Base-by-base conservation (phyloP, 176 grass and related monocot genomes). In the Hsuehochloa calcarea region DNA sequence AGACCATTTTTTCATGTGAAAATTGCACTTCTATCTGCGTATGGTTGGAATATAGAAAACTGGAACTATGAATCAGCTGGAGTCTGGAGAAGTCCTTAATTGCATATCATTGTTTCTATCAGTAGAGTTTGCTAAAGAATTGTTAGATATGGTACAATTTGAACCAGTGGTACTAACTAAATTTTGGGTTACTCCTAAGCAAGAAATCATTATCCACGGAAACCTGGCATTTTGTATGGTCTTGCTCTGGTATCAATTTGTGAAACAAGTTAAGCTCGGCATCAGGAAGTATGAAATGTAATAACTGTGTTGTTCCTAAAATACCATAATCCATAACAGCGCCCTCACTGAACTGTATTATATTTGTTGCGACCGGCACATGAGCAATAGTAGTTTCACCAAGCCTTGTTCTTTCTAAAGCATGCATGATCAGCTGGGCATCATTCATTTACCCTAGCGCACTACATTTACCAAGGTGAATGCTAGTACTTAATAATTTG, bases 251-350 rank as follows among this genome's bases (percentile, higher is more conserved):
- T 44, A 15, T 10, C 16, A 23, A 19, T 72, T 52, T 46, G 27
- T 46, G 70, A 56, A 78, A 50, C 17, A 72, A 72, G 35, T 52
- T 75, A 10, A 81, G 61, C 22, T 71, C 8, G 1, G n/a, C 51
- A 55, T 71, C 37, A 78, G 35, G 26, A 88, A 79, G 39, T 77
- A 64, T 56, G 25, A 19, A 71, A 44, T 80, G 5, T 59, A 65
- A 8, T 72, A 25, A 72, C 38, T 43, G 17, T 16, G 22, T n/a
- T 20, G 11, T 86, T 81, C 12, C 38, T 43, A 37, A 45, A 74
- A 74, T 81, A 46, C 49, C 40, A 10, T 23, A 31, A 46, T 1
- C 49, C 40, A 15, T 23, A 31, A 46, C 3, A 54, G n/a, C 41
- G 15, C 35, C 1, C n/a, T 71, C 23, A 72, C 34, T 16, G 6